Percentiles rank a stretch among this genome's conserved stretches.
Evolutionary conservation across 2,329 filamentous ascomycete genomes (phyloP).

Genomic region (Kalmusia sp.): DNA sequence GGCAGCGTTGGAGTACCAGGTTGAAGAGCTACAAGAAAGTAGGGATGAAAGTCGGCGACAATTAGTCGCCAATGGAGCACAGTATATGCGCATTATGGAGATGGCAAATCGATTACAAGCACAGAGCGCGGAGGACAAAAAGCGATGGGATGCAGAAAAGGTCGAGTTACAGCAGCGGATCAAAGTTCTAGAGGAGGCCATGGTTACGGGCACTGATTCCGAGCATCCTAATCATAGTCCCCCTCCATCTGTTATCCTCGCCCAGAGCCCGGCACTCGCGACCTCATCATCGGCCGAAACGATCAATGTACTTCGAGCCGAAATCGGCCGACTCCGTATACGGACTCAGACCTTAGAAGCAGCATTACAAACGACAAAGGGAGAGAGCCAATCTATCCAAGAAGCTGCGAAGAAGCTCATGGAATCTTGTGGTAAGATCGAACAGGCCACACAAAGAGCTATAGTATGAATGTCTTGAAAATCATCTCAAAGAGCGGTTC

Average conservation of each 20-base stretch:
- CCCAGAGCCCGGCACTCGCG: slow-evolving; percentile 5
- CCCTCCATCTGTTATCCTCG: slow-evolving; percentile 6
- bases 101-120: slow-evolving; percentile 56
- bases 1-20: slow-evolving; percentile 54
- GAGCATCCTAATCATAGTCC: neutral
- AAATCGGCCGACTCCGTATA: slow-evolving; percentile 36
- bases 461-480: neutral
- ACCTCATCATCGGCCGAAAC: slow-evolving; percentile 29
- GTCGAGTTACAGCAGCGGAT: slow-evolving; percentile 45
- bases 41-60: slow-evolving; percentile 56
- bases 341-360: slow-evolving; percentile 35
- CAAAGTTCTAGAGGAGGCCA: slow-evolving; percentile 44
- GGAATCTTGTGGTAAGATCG: slow-evolving; percentile 35
- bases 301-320: slow-evolving; percentile 39
- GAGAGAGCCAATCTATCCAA: slow-evolving; percentile 38
- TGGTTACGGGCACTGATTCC: slow-evolving; percentile 28
- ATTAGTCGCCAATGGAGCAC: slow-evolving; percentile 52
- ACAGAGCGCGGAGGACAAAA: slow-evolving; percentile 52
- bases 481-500: neutral
- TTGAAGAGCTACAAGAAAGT: slow-evolving; percentile 57
- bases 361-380: slow-evolving; percentile 33
- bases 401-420: slow-evolving; percentile 31
- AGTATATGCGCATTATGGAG: slow-evolving; percentile 60
- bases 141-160: slow-evolving; percentile 51
- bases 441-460: slow-evolving; percentile 21